phyloP scores from a whole-genome alignment of 495 filamentous ascomycete species.

The Penicillium angulare region DNA sequence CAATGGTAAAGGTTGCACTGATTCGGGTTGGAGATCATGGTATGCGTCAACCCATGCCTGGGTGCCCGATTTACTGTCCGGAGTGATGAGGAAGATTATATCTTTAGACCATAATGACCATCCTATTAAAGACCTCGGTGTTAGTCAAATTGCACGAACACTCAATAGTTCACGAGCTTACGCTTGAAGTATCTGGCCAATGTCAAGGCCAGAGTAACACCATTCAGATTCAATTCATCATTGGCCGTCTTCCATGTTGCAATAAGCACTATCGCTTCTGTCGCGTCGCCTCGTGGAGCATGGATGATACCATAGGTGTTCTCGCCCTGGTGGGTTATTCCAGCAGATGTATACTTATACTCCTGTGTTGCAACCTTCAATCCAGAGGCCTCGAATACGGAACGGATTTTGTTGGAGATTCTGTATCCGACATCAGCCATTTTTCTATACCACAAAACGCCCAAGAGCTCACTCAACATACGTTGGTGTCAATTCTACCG shows the following conservation, averaged over 20 bases:
- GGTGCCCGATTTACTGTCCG: slow-evolving; percentile 84
- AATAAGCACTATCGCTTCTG: slow-evolving; percentile 91
- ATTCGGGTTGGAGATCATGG: slow-evolving; percentile 75
- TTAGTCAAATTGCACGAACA: background rate
- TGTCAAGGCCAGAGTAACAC: slow-evolving; percentile 79
- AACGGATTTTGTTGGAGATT: slow-evolving; percentile 66
- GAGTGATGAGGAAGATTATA: slow-evolving; percentile 86
- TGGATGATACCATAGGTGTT: slow-evolving; percentile 96
- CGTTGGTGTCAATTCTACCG: slow-evolving; percentile 43
- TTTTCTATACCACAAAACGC: background rate
- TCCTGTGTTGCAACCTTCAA: slow-evolving; percentile 83
- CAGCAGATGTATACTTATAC: slow-evolving; percentile 74
- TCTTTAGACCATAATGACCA: slow-evolving; percentile 99
- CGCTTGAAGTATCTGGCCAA: slow-evolving; percentile 92
- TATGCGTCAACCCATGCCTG: slow-evolving; percentile 99
- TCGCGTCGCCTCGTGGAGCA: slow-evolving; percentile 94
- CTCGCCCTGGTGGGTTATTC: slow-evolving; percentile 72
- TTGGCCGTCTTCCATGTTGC: slow-evolving; percentile 86
- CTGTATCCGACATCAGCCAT: slow-evolving; percentile 32
- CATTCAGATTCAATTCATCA: slow-evolving; percentile 77
- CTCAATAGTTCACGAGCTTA: too few species aligned
- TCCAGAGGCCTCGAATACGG: slow-evolving; percentile 72
- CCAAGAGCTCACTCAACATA: slow-evolving; percentile 25
- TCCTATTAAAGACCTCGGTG: slow-evolving; percentile 48
- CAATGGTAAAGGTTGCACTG: slow-evolving; percentile 74